Conservation (phyloP, 768 basidiomycete species). For the Gelatoporia subvermispora region DNA sequence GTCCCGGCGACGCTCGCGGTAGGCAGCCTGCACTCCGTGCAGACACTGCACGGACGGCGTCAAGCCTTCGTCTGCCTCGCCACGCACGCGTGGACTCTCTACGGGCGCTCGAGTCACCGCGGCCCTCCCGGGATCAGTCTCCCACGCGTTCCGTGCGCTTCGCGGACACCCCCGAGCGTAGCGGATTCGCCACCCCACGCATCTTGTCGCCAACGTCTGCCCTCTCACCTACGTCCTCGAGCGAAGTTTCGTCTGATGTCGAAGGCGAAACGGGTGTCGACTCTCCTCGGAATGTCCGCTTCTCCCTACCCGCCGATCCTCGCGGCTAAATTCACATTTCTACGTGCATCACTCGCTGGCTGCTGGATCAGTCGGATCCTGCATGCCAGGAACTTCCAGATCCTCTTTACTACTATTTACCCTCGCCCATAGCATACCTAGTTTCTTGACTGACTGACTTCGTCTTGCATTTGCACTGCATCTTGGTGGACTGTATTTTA, state of each 20-base stretch:
- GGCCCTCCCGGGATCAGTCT: slow-evolving; percentile 34
- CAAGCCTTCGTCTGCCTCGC: slow-evolving; percentile 10
- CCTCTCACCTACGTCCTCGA: slow-evolving; percentile 13
- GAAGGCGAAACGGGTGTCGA: slow-evolving; percentile 10
- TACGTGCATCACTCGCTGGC: not conserved
- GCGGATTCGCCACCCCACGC: slow-evolving; percentile 12
- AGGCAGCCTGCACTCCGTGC: slow-evolving; percentile 7
- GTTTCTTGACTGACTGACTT: too few relatives aligned
- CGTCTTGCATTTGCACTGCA: too few relatives aligned
- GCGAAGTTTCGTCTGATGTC: slow-evolving; percentile 17
- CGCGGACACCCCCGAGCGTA: slow-evolving; percentile 29
- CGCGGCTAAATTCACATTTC: too few relatives aligned
- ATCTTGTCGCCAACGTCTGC: slow-evolving; percentile 16
- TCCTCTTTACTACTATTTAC: too few relatives aligned
- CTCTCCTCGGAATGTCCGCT: slow-evolving; percentile 16
- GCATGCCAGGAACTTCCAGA: too few relatives aligned
- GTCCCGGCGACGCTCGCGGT: slow-evolving; percentile 17
- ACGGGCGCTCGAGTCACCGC: slow-evolving; percentile 13
- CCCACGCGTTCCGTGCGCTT: slow-evolving; percentile 46
- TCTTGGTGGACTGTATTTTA: too few relatives aligned
- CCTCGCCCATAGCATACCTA: too few relatives aligned
- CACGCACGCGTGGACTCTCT: slow-evolving; percentile 28
- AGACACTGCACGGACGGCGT: slow-evolving; percentile 1
- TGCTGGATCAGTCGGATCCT: too few relatives aligned
- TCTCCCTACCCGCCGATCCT: slow-evolving; percentile 11